Evolutionary conservation across 2,329 filamentous ascomycete genomes (phyloP), one percentile per base, ranked within the genome.

Genomic region (Ascochyta rabiei): DNA sequence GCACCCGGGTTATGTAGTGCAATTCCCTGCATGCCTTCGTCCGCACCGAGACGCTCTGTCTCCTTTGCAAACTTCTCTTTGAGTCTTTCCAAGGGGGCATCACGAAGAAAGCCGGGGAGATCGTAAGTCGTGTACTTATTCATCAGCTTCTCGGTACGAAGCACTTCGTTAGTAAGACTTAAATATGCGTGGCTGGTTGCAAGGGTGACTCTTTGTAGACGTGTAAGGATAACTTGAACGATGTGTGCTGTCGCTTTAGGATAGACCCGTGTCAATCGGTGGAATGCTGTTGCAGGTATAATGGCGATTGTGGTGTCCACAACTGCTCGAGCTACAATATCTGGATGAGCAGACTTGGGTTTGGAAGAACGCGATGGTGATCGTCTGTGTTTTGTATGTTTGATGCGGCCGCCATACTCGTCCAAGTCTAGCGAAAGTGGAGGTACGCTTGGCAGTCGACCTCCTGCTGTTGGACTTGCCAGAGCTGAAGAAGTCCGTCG

Each of bases 221-320:
- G 86, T 2, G 96, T 97, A 28, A 99, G 78, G 57, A 99, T 99
- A 40, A 99, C 93, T 71, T 99, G 95, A 6, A 99, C 92, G 60
- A 99, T 98, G 69, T 99, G 96, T 1, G 95, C 89, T 2, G 95
- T 97, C 9, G 96, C 93, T 77, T 96, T 96, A 9, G 95, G 95
- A 66, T 98, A 99, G 21, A 97, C 88, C 69, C 91, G 87, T 45
- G 96, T 99, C 47, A 99, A 80, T 8, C 96, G 87, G 48, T 92
- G 87, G 67, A 99, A 99, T 3, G 95, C 96, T 71, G 92, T 96
- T 0, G 95, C 95, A 1, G 96, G 96, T 53, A 99, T 99, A 60
- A 99, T 96, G 6, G 95, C 95, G 75, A 99, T 97, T 0, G 96
- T 99, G 0, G 95, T 99, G 71, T 99, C 96, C 21, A 96, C 89